Percentiles rank a stretch among this genome's conserved stretches.
Evolutionary conservation across 2,329 filamentous ascomycete genomes (phyloP).

Genomic region (Seiridium cupressi): DNA sequence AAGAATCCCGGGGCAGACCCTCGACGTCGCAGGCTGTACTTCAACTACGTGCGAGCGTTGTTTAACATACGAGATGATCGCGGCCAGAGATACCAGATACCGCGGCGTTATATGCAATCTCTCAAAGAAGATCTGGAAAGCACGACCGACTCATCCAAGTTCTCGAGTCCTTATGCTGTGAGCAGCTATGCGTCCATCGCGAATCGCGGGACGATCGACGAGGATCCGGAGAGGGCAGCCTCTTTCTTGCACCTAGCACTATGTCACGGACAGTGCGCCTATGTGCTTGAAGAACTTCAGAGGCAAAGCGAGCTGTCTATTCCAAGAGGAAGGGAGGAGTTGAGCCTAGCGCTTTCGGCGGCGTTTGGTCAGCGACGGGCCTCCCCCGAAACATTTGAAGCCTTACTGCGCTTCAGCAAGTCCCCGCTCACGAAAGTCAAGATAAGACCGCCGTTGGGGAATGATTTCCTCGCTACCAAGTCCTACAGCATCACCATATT

Average conservation of each 20-base stretch:
- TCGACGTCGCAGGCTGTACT: background rate
- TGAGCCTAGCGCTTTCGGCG: background rate
- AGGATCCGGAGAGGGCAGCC: conserved; percentile 1
- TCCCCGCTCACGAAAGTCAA: background rate
- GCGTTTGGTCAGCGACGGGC: background rate
- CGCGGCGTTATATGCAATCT: background rate
- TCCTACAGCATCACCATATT: background rate
- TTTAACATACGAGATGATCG: background rate
- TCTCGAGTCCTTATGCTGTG: background rate
- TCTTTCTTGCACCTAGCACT: background rate
- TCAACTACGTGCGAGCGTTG: background rate
- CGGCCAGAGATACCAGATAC: background rate
- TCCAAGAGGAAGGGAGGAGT: background rate
- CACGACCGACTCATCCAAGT: background rate
- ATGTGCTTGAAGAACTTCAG: background rate
- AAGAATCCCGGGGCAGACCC: background rate
- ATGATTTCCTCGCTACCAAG: background rate
- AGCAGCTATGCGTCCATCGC: background rate
- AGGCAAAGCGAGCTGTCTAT: background rate
- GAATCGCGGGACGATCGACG: background rate
- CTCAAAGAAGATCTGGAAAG: background rate
- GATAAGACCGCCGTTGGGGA: background rate
- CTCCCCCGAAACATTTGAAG: background rate
- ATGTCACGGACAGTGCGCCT: background rate
- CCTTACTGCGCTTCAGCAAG: background rate